These are phyloP conservation scores for Trametes coccinea DNA, from an alignment of 768 basidiomycete species.

Conservation along the genomic window DNA sequence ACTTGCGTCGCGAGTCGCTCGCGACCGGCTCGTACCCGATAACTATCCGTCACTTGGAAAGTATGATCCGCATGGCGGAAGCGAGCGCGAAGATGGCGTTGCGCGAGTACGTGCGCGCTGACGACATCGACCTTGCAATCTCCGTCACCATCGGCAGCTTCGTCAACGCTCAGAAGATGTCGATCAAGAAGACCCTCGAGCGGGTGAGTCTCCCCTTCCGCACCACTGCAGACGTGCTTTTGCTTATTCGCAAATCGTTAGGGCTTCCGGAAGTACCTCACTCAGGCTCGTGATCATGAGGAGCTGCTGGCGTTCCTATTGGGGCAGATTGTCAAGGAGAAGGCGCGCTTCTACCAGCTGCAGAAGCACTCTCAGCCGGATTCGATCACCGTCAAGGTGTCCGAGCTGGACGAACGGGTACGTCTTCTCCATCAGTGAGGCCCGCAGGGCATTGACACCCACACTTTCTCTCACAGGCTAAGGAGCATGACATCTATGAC, in stretches of 20 bases:
- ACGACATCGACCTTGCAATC: slow-evolving; percentile 97
- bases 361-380: slow-evolving; percentile 79
- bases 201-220: slow-evolving; percentile 55
- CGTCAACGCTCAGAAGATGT: slow-evolving; percentile 95
- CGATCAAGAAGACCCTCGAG: slow-evolving; percentile 97
- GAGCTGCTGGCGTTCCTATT: slow-evolving; percentile 93
- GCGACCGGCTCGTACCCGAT: slow-evolving; percentile 99
- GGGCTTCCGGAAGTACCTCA: slow-evolving; percentile 98
- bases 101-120: slow-evolving; percentile 91
- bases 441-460: background rate
- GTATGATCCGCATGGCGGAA: slow-evolving; percentile 99
- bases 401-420: slow-evolving; percentile 88
- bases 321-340: slow-evolving; percentile 91
- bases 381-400: slow-evolving; percentile 68
- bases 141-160: slow-evolving; percentile 95
- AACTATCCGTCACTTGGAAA: slow-evolving; percentile 96
- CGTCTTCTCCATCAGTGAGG: slow-evolving; percentile 29
- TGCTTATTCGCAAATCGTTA: slow-evolving; percentile 31
- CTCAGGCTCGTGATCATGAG: slow-evolving; percentile 93
- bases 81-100: slow-evolving; percentile 98
- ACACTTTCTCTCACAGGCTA: slow-evolving; percentile 55
- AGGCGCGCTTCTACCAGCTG: slow-evolving; percentile 79
- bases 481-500: slow-evolving; percentile 96
- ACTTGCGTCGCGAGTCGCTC: slow-evolving; percentile 92
- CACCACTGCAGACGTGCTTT: background rate